Evolutionary conservation across 2,329 filamentous ascomycete genomes (phyloP), one percentile per base, ranked within the genome.

Genomic region (Chaetomium strumarium): DNA sequence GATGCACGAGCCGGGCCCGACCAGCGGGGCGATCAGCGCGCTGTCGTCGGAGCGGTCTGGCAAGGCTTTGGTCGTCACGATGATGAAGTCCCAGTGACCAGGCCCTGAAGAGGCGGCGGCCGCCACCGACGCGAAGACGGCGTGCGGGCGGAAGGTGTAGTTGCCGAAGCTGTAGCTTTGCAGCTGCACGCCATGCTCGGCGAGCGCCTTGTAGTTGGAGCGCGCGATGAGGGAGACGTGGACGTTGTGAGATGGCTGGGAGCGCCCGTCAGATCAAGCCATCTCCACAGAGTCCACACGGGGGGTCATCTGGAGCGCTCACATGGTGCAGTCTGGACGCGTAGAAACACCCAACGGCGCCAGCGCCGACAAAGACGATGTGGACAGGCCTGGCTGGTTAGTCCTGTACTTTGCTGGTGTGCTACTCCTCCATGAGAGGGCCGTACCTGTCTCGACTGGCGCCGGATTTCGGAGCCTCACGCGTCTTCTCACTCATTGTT

Each of bases 341-440:
- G 62, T 87, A 88, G 71, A 88, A 88, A 51, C 83, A 85, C 51
- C 85, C 85, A 39, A 88, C 83, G 55, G 85, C 84, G 58, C 84
- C 85, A 19, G 84, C 84, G 64, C 85, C 84, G 53, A 87, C 78
- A 59, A 88, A 83, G 52, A 87, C 75, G 51, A 86, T 72, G 58
- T 83, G 75, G 24, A 76, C 70, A n/a, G 74, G 69, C 58, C 72
- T 76, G 55, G 37, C 31, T 10, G 14, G 40, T 56, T 49, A 56
- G 47, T 44, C 33, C 14, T 33, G 4, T 12, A 29, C 46, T 51
- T 43, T 49, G 49, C 24, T 3, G n/a, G 11, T 8, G 11, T 38
- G 30, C 3, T 9, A 20, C 37, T 24, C 24, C 24, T 24, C 19
- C 31, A 11, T 24, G 16, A 9, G 19, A 14, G 3, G 1, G 17